phyloP scores from a whole-genome alignment of 345 rosid genomes.

The Camelina sativa region DNA sequence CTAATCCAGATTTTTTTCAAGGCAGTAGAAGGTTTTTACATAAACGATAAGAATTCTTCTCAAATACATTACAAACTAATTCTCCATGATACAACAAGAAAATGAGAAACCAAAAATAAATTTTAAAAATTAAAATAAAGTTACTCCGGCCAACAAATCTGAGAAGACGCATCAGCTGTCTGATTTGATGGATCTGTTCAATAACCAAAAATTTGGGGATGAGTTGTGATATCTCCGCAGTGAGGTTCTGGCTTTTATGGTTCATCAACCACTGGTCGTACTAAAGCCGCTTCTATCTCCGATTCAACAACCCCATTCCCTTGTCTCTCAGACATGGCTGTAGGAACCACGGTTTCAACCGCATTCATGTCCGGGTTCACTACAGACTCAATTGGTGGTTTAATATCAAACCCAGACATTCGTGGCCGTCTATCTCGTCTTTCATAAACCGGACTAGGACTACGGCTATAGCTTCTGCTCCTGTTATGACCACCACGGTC shows the following conservation, averaged over 20 bases:
- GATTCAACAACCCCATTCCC: slow-evolving; percentile 33
- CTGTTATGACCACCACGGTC: slow-evolving; percentile 49
- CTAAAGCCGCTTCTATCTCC: slow-evolving; percentile 28
- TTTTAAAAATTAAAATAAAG: neutral
- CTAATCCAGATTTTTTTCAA: neutral
- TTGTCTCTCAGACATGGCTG: slow-evolving; percentile 8
- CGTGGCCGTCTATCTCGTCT: slow-evolving; percentile 52
- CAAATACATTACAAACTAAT: slow-evolving; percentile 31
- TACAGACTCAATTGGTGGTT: slow-evolving; percentile 34
- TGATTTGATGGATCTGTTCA: slow-evolving; percentile 17
- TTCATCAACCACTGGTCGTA: slow-evolving; percentile 29
- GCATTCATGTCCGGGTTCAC: slow-evolving; percentile 22
- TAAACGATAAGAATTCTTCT: slow-evolving; percentile 4
- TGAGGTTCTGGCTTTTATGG: slow-evolving; percentile 14
- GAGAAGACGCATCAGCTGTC: neutral
- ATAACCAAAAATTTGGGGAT: slow-evolving; percentile 32
- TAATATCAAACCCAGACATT: slow-evolving; percentile 45
- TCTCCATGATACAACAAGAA: slow-evolving; percentile 33
- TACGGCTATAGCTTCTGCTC: slow-evolving; percentile 62
- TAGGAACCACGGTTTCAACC: slow-evolving; percentile 20
- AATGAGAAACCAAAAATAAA: neutral
- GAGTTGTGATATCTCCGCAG: neutral
- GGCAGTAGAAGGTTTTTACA: slow-evolving; percentile 1
- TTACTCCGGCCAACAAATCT: slow-evolving; percentile 1
- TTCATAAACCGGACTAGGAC: slow-evolving; percentile 53